phyloP scores from a whole-genome alignment of 257 asterid genomes.

The Petunia axillaris region DNA sequence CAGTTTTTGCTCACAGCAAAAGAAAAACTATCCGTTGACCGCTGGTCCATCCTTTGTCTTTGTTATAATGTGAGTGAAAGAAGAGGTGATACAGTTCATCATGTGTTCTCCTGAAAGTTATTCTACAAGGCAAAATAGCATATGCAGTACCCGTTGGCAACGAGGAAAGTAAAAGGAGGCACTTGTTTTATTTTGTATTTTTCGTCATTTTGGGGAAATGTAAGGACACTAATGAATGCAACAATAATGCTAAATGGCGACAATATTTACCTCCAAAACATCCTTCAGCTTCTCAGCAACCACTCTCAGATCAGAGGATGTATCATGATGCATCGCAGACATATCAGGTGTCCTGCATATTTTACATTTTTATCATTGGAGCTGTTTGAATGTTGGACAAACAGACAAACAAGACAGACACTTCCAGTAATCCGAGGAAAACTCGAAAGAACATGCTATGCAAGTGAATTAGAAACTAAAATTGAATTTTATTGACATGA shows the following conservation, averaged over 20 bases:
- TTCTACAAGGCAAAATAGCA: not conserved
- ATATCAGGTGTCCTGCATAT: constrained; percentile 81
- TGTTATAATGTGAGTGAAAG: not conserved
- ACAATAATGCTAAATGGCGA: not conserved
- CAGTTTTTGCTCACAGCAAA: not conserved
- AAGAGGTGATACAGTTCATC: not conserved
- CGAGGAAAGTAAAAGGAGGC: not conserved
- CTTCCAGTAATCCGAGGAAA: not conserved
- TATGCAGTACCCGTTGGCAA: not conserved
- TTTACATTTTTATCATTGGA: not conserved
- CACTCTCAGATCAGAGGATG: constrained; percentile 66
- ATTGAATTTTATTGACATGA: not conserved
- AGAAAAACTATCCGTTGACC: not conserved
- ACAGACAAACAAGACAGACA: not conserved
- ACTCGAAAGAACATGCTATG: not conserved
- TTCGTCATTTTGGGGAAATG: not conserved
- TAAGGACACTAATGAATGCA: not conserved
- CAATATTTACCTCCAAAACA: constrained; percentile 58
- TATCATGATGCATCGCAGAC: constrained; percentile 95
- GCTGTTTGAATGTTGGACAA: not conserved
- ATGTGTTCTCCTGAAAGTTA: not conserved
- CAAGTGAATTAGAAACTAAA: constrained; percentile 9
- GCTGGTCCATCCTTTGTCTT: not conserved
- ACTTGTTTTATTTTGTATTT: not conserved
- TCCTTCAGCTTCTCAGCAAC: constrained; percentile 68